These are phyloP conservation scores for Pyrrhoderma lamaoense DNA, from an alignment of 1,284 basidiomycete species.

Conservation along the genomic window DNA sequence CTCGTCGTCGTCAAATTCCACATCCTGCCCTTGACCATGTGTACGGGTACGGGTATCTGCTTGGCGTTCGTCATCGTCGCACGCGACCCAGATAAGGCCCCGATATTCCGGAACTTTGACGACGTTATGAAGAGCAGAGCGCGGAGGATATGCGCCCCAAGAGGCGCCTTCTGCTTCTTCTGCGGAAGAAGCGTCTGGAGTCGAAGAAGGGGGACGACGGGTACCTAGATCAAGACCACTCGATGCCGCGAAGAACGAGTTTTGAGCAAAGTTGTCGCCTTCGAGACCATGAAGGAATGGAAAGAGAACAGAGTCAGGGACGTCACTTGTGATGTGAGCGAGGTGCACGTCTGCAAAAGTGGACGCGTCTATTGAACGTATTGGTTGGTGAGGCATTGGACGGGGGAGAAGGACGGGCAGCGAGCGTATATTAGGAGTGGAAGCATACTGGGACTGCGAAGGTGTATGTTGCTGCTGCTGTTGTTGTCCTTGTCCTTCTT, in stretches of 20 bases:
- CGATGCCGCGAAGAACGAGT: constrained; percentile 60
- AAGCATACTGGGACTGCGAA: too few relatives aligned
- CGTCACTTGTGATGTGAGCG: constrained; percentile 55
- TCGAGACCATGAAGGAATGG: constrained; percentile 82
- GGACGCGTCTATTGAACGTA: constrained; percentile 45
- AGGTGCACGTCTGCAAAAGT: constrained; percentile 58
- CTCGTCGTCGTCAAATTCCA: constrained; percentile 18
- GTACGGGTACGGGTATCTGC: not conserved
- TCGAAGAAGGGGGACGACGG: constrained; percentile 10
- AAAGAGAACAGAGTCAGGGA: constrained; percentile 72
- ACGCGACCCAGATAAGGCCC: constrained; percentile 70
- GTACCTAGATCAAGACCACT: constrained; percentile 22
- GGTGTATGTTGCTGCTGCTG: too few relatives aligned
- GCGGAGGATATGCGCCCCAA: not conserved
- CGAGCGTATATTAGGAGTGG: constrained; percentile 1
- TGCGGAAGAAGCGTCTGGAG: not conserved
- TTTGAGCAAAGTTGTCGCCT: constrained; percentile 68
- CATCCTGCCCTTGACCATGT: constrained; percentile 10
- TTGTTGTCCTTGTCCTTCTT: too few relatives aligned
- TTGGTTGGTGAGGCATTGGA: constrained; percentile 33
- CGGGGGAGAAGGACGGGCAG: constrained; percentile 34
- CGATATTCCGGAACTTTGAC: constrained; percentile 37
- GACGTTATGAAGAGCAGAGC: constrained; percentile 22
- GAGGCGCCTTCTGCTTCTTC: not conserved
- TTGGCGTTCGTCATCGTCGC: constrained; percentile 45